phyloP scores from a whole-genome alignment of 257 asterid species.

The Sherardia arvensis region DNA sequence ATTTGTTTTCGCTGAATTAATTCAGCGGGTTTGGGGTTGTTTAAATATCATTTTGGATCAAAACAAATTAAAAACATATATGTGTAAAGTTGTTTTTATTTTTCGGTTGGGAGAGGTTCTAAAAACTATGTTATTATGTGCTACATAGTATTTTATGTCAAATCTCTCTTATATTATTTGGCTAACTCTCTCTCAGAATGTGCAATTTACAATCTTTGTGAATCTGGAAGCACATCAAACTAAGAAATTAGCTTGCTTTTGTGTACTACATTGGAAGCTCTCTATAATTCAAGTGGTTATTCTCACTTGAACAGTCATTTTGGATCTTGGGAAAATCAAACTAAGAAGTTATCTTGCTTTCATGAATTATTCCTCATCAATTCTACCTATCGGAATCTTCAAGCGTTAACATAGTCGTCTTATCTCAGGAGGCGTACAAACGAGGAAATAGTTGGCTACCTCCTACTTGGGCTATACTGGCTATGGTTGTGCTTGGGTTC shows the following conservation, averaged over 20 bases:
- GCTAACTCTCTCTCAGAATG: no score
- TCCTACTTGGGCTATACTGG: conserved; percentile 58
- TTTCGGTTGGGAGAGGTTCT: background rate
- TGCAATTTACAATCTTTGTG: no score
- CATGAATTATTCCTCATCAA: background rate
- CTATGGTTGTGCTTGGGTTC: conserved; percentile 50
- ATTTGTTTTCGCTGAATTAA: conserved; percentile 1
- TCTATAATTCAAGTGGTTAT: no score
- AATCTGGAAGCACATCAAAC: no score
- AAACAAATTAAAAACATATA: background rate
- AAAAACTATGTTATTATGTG: background rate
- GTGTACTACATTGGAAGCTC: no score
- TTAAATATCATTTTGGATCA: background rate
- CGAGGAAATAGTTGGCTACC: conserved; percentile 51
- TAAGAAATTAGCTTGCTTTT: no score
- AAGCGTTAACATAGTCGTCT: conserved; percentile 1
- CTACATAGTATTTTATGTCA: background rate
- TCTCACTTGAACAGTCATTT: no score
- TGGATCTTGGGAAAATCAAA: background rate
- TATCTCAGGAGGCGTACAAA: conserved; percentile 39
- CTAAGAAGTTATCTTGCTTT: background rate
- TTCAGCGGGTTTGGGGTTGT: background rate
- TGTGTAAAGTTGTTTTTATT: background rate
- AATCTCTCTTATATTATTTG: no score
- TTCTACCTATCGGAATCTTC: background rate